Base-by-base conservation (phyloP, 2,329 filamentous ascomycete genomes). In the Cyanodermella asteris region DNA sequence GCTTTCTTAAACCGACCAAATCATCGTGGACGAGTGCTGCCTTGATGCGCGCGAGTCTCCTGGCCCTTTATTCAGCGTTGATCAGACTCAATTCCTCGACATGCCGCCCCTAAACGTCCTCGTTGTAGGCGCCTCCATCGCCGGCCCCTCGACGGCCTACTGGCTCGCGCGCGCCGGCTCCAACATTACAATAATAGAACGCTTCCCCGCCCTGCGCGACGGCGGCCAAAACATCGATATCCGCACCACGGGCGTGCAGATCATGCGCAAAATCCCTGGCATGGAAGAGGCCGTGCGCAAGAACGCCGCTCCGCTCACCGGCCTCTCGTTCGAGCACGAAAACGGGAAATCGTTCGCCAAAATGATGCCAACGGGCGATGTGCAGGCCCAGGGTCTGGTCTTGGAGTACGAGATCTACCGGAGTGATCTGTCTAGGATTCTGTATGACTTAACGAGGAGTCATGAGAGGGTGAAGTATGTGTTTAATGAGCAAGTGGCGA, bases 331-430 rank as follows among this genome's bases (percentile, higher is more conserved):
- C 19, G 26, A 35, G 21, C 29, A 34, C 16, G 20, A 35, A 41
- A 13, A 38, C 37, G 16, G 32, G 38, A 31, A 29, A 25, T 31
- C 40, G 1, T 41, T 38, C 26, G 45, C 32, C 10, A 41, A 32
- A 7, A 37, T 49, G n/a, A 37, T 13, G 25, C 17, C 36, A 23
- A 28, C 29, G 18, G 16, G 30, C 20, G n/a, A 27, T 36, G 32
- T 41, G 1, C 36, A 47, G 24, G 34, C 39, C 20, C 47, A 50
- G 28, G 39, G 34, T 4, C 35, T 50, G 1, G 28, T 46, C 6
- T 46, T 42, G 2, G 46, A 50, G 29, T 50, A 38, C 11, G 35
- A 37, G 20, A 27, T 38, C 22, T 30, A 35, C 22, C 34, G 35
- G 10, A 33, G 33, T 21, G 35, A 36, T 18, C 26, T 38, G 18